Conservation (phyloP, 2,329 filamentous ascomycete genomes). For the Colletotrichum incanum region DNA sequence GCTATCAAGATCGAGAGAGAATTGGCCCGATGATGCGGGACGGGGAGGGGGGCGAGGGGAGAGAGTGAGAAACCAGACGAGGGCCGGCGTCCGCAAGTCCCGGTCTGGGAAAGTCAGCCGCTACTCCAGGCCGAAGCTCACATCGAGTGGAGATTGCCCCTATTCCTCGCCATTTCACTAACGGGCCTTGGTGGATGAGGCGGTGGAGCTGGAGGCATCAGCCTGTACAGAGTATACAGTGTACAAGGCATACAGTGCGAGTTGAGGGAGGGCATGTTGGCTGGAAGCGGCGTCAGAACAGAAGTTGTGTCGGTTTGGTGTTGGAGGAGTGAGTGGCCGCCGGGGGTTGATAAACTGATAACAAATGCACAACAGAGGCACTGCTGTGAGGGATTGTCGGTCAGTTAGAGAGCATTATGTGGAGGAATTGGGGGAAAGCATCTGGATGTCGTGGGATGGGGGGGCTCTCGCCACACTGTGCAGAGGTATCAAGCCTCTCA, state of each 20-base stretch:
- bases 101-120: slow-evolving; percentile 40
- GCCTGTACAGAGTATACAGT: background rate
- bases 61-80: slow-evolving; percentile 1
- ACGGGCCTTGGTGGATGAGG: slow-evolving; percentile 27
- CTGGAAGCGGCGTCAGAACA: background rate
- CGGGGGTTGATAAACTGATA: background rate
- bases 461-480: slow-evolving; percentile 7
- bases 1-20: background rate
- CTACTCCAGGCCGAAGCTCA: slow-evolving; percentile 30
- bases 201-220: background rate
- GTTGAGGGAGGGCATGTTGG: background rate
- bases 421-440: too few relatives aligned
- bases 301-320: background rate
- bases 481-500: background rate
- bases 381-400: background rate
- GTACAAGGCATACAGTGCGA: slow-evolving; percentile 5
- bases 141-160: slow-evolving; percentile 42
- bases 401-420: background rate
- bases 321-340: too few relatives aligned
- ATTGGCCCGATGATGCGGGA: background rate
- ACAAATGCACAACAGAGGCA: too few relatives aligned
- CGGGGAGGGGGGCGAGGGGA: background rate
- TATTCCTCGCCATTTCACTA: slow-evolving; percentile 34
- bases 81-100: slow-evolving; percentile 32
- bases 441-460: background rate